Base-by-base conservation (phyloP, 768 basidiomycete species). In the Udeniomyces megalosporus region DNA sequence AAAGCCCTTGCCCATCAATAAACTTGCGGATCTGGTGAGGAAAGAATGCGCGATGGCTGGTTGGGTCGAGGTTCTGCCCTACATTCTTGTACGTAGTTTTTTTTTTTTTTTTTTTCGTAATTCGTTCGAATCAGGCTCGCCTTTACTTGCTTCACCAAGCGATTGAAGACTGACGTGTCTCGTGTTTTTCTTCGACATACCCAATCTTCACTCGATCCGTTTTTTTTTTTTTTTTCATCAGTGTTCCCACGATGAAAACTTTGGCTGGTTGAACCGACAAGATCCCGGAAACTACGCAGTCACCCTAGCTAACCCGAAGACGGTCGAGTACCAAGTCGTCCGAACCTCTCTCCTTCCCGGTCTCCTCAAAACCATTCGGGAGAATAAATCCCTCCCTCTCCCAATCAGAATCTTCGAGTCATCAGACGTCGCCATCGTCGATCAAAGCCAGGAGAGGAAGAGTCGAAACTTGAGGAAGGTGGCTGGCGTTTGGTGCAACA, bases 171-270 rank as follows among this genome's bases (percentile, higher is more conserved):
- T 53, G n/a, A n/a, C 63, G 17, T 42, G 38, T 34, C 48, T 26
- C 63, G 60, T 24, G 62, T 28, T 32, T 24, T 62, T 53, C 46
- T 48, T 61, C 42, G 35, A 22, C 42, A 45, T 76, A 74, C 72
- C 75, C 74, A 75, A 71, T 77, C 48, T 53, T 34, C 45, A 31
- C 32, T 35, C 22, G 62, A 32, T 55, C 53, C 32, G 31, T 26
- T 52, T 46, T 48, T 46, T 26, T 55, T 61, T 66, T 34, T 17
- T 42, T 50, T 35, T 54, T 35, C 32, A 45, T 12, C 74, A 90
- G 88, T 83, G 88, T 75, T 83, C 88, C 58, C 88, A 89, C 81
- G 88, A 89, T 74, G 95, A 99, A 76, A 97, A 96, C 76, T 99
- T 96, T 71, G 85, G 82, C 54, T 91, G 83, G 78, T 78, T 99